These are phyloP conservation scores for Diospyros kaki DNA, from an alignment of 148 eudicot species.

Conservation along the genomic window DNA sequence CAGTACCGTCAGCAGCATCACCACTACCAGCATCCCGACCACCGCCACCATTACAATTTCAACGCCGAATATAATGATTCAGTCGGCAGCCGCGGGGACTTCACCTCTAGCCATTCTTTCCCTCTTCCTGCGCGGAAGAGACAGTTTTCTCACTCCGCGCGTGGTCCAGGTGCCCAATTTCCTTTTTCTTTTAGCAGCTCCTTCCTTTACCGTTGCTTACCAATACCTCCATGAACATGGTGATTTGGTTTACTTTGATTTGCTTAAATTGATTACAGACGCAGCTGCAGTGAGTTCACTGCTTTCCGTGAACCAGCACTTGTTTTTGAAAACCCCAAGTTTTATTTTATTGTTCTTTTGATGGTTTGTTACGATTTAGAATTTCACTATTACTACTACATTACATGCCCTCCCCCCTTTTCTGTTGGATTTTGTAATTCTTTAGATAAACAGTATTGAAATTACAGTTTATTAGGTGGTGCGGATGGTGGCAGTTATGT, in stretches of 20 bases:
- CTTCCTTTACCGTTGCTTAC: neutral
- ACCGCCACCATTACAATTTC: constrained; percentile 9
- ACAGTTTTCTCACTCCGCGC: constrained; percentile 5
- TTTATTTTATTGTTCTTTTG: too few relatives aligned
- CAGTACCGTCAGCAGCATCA: neutral
- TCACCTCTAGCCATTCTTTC: neutral
- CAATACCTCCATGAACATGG: too few relatives aligned
- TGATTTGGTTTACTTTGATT: too few relatives aligned
- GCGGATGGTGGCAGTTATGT: constrained; percentile 36
- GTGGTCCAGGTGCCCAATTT: constrained; percentile 2
- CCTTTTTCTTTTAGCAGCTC: neutral
- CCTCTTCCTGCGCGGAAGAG: constrained; percentile 6
- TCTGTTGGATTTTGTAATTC: neutral
- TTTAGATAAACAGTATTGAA: constrained; percentile 3
- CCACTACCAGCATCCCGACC: constrained; percentile 6
- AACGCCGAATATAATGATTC: constrained; percentile 8
- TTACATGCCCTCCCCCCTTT: neutral
- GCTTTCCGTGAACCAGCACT: too few relatives aligned
- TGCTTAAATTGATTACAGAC: too few relatives aligned
- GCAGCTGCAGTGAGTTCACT: too few relatives aligned
- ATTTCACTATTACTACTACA: too few relatives aligned
- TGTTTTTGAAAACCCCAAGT: too few relatives aligned
- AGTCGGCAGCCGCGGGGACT: neutral
- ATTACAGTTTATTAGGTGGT: constrained; percentile 26
- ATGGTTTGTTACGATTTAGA: too few relatives aligned